A percentile compares a stretch with the other conserved stretches of the same genome.
phyloP scores from a whole-genome alignment of 805 yeast genomes.

The Zygosaccharomyces kombuchaensis region DNA sequence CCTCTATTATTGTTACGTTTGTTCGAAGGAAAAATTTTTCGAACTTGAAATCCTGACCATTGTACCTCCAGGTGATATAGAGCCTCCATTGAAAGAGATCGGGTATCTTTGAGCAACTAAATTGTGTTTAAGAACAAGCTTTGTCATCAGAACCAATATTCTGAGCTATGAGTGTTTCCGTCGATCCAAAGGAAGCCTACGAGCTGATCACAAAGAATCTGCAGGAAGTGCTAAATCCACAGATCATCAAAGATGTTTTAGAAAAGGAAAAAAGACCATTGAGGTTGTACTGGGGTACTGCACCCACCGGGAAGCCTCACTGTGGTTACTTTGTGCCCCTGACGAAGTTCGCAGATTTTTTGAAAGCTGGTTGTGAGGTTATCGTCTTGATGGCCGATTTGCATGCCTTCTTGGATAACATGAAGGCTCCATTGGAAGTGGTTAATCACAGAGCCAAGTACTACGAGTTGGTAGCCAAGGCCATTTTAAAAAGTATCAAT shows the following conservation, averaged over 20 bases:
- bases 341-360: slow-evolving; percentile 92
- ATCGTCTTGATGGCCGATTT: slow-evolving; percentile 88
- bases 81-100: background rate
- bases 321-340: slow-evolving; percentile 98
- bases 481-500: slow-evolving; percentile 78
- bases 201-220: slow-evolving; percentile 76
- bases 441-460: slow-evolving; percentile 85
- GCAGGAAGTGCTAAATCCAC: slow-evolving; percentile 87
- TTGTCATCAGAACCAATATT: background rate
- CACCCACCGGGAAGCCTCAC: slow-evolving; percentile 98
- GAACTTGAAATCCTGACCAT: too few species aligned
- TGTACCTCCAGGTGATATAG: background rate
- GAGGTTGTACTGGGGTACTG: slow-evolving; percentile 97
- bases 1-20: too few species aligned
- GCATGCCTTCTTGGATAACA: slow-evolving; percentile 95
- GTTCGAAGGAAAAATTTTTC: too few species aligned
- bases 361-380: slow-evolving; percentile 94
- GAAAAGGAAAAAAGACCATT: slow-evolving; percentile 79
- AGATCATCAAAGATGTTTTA: slow-evolving; percentile 77
- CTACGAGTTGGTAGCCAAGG: slow-evolving; percentile 78
- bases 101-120: background rate
- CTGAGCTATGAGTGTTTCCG: slow-evolving; percentile 13
- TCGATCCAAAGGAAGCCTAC: slow-evolving; percentile 59
- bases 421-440: slow-evolving; percentile 96
- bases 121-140: too few species aligned